Base-by-base conservation (phyloP, 352 stramenopile genomes). In the Globisporangium cystogenes region DNA sequence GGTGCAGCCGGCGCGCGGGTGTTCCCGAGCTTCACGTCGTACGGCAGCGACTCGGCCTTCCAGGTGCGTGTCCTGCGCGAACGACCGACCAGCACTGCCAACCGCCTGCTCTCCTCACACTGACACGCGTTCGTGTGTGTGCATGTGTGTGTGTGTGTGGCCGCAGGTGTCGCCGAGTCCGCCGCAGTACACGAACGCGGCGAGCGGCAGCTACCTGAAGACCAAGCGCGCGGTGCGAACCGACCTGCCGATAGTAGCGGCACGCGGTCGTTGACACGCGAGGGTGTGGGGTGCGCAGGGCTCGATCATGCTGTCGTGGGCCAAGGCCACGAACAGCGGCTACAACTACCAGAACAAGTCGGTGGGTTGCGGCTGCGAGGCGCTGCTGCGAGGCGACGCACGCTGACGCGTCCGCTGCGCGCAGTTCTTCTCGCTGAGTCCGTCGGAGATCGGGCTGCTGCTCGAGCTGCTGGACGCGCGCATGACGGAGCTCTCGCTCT, bases 331-430 rank as follows among this genome's bases (percentile, higher is more conserved):
- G 23, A 78, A 82, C 57, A 75, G 62, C 7, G 74, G 79, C 52
- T 91, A 92, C 60, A 79, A 82, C 68, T 91, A 86, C 67, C 82
- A 79, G 56, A 86, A 86, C 53, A 93, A 93, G 70, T 76, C 76
- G 59, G 83, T 93, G 36, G 39, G 66, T 16, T 5, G 26, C n/a
- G 5, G 26, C 26, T 2, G 26, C 26, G 26, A 29, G 26, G 3
- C 5, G 26, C 26, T 29, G 26, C 26, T 29, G 26, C 5, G 26
- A 5, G 26, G 26, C 26, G 5, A 5, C 2, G 26, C 26, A 29
- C 26, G 2, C 26, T 29, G 26, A 29, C 26, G 26, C 26, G 5
- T 5, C 5, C 31, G 12, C 14, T 43, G 2, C n/a, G 1, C 5
- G 24, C 51, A 93, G 83, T 91, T 88, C 52, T 93, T 93, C 61